A percentile compares a stretch with the other conserved stretches of the same genome.
Conservation (phyloP, 2,329 filamentous ascomycete species). For the Colletotrichum trifolii region DNA sequence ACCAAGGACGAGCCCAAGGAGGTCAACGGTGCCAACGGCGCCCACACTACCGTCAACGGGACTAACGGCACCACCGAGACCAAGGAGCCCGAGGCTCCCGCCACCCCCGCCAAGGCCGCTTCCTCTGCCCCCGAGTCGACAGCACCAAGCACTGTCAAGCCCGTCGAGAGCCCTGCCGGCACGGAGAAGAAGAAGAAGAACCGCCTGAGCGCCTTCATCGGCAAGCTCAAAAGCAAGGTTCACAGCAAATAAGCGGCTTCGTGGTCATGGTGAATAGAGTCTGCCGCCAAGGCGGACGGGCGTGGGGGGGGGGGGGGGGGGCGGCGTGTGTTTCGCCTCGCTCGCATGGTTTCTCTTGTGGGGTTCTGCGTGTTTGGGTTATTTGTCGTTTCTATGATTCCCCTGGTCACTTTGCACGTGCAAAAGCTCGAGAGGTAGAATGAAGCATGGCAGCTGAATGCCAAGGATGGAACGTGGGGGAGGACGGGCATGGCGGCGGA, state of each 20-base stretch:
- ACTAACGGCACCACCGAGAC: slow-evolving; percentile 37
- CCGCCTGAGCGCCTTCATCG: slow-evolving; percentile 71
- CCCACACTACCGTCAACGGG: slow-evolving; percentile 35
- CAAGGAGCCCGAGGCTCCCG: slow-evolving; percentile 34
- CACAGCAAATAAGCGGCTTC: slow-evolving; percentile 40
- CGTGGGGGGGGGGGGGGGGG: slow-evolving; percentile 41
- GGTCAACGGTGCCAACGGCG: slow-evolving; percentile 29
- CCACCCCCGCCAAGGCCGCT: slow-evolving; percentile 35
- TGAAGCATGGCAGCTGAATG: slow-evolving; percentile 26
- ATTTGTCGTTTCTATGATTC: slow-evolving; percentile 41
- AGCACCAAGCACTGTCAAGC: slow-evolving; percentile 42
- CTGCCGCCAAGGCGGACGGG: slow-evolving; percentile 42
- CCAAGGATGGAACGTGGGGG: slow-evolving; percentile 16
- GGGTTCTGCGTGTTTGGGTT: slow-evolving; percentile 38
- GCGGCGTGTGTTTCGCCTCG: slow-evolving; percentile 45
- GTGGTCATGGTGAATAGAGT: slow-evolving; percentile 16
- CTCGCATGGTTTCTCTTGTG: slow-evolving; percentile 53
- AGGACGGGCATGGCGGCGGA: slow-evolving; percentile 40
- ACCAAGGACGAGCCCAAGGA: slow-evolving; percentile 32
- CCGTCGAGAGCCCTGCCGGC: slow-evolving; percentile 38
- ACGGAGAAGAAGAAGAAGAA: slow-evolving; percentile 75
- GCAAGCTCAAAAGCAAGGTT: slow-evolving; percentile 64
- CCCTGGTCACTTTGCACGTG: slow-evolving; percentile 38
- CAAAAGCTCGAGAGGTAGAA: slow-evolving; percentile 37
- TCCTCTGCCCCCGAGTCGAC: slow-evolving; percentile 33